Evolutionary conservation across 2,329 filamentous ascomycete species (phyloP).

Genomic region (Claviceps digitariae): DNA sequence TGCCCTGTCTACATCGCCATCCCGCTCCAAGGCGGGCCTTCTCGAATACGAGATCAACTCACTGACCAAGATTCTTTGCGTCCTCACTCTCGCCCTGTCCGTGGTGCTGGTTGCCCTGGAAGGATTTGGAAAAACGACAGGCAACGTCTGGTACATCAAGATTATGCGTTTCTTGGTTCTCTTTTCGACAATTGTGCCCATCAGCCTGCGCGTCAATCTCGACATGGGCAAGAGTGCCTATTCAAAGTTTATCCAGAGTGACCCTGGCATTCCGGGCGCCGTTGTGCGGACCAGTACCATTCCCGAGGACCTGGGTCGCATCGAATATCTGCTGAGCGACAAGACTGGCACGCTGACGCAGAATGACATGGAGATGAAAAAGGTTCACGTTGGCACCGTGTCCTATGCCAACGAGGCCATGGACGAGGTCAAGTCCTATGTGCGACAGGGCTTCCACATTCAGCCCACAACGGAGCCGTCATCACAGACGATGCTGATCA

Average conservation of each 20-base stretch:
- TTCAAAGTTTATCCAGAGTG: slow-evolving; percentile 86
- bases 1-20: slow-evolving; percentile 80
- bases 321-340: slow-evolving; percentile 92
- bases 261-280: slow-evolving; percentile 78
- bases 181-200: slow-evolving; percentile 98
- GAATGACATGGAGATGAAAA: slow-evolving; percentile 98
- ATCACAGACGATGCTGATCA: slow-evolving; percentile 45
- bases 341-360: slow-evolving; percentile 98
- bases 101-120: slow-evolving; percentile 79
- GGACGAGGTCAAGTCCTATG: slow-evolving; percentile 85
- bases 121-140: slow-evolving; percentile 56
- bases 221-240: slow-evolving; percentile 97
- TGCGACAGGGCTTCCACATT: slow-evolving; percentile 67
- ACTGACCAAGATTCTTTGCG: slow-evolving; percentile 88
- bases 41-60: slow-evolving; percentile 96
- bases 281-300: slow-evolving; percentile 96
- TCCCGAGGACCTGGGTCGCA: slow-evolving; percentile 85
- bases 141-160: slow-evolving; percentile 78
- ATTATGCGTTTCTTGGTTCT: slow-evolving; percentile 97
- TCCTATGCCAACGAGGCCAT: slow-evolving; percentile 98
- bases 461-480: slow-evolving; percentile 30
- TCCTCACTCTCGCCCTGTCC: slow-evolving; percentile 74
- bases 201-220: slow-evolving; percentile 88
- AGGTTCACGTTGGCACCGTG: slow-evolving; percentile 94
- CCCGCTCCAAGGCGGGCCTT: slow-evolving; percentile 84